These are phyloP conservation scores for Piromyces sp. DNA, from an alignment of 192 early-diverging fungal species.

Conservation along the genomic window DNA sequence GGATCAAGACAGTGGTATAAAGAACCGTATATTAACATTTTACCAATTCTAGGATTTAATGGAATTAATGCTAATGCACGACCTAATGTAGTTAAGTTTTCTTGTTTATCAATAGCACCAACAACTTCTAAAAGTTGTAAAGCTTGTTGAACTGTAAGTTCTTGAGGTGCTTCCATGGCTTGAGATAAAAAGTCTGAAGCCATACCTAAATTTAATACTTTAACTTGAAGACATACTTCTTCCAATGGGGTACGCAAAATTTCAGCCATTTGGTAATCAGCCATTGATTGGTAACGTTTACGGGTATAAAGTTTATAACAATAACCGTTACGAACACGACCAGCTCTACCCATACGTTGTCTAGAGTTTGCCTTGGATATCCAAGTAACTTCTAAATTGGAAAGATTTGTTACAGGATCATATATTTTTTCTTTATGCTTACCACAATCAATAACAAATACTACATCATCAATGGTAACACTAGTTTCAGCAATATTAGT, in stretches of 20 bases:
- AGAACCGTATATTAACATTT: slow-evolving; percentile 50
- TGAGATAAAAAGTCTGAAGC: background rate
- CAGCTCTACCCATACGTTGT: slow-evolving; percentile 41
- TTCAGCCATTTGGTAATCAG: slow-evolving; percentile 32
- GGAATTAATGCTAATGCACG: slow-evolving; percentile 36
- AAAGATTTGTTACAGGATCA: background rate
- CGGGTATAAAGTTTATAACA: slow-evolving; percentile 29
- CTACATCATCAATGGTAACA: slow-evolving; percentile 55
- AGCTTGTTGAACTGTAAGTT: background rate
- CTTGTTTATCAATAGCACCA: slow-evolving; percentile 11
- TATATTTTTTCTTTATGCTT: background rate
- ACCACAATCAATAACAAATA: slow-evolving; percentile 61
- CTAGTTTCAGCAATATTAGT: slow-evolving; percentile 82
- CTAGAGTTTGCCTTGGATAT: slow-evolving; percentile 32
- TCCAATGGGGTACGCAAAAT: slow-evolving; percentile 29
- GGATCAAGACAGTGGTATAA: slow-evolving; percentile 57
- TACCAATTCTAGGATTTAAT: slow-evolving; percentile 51
- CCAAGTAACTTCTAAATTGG: slow-evolving; percentile 10
- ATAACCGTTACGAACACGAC: slow-evolving; percentile 27
- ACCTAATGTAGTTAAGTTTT: slow-evolving; percentile 44
- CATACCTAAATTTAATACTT: slow-evolving; percentile 18
- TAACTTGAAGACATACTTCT: slow-evolving; percentile 28
- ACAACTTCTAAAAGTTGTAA: background rate
- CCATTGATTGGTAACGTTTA: slow-evolving; percentile 15
- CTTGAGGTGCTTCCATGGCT: background rate